Conservation (phyloP, 2,329 filamentous ascomycete genomes). For the Cadophora sp. region DNA sequence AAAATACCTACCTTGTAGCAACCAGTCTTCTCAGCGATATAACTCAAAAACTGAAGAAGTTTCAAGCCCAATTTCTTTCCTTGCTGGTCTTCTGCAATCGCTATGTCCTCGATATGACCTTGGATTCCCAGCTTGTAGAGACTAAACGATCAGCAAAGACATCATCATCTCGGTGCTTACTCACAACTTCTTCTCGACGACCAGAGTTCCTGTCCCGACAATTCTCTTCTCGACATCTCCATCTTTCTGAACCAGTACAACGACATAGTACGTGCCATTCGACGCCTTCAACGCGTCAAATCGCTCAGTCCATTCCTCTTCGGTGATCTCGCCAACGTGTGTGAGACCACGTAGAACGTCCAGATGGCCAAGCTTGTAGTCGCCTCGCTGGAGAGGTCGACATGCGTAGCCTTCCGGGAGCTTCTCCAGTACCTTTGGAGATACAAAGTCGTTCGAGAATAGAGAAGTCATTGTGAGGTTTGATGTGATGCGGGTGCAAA, state of each 20-base stretch:
- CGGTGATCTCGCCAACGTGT: slow-evolving; percentile 83
- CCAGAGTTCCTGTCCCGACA: slow-evolving; percentile 86
- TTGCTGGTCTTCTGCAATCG: slow-evolving; percentile 91
- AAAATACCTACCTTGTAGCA: slow-evolving; percentile 77
- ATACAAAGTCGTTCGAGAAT: slow-evolving; percentile 79
- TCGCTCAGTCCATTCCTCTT: slow-evolving; percentile 75
- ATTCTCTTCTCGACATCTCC: slow-evolving; percentile 66
- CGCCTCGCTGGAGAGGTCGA: slow-evolving; percentile 72
- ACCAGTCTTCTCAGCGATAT: slow-evolving; percentile 83
- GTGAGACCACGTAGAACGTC: slow-evolving; percentile 90
- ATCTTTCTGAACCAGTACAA: slow-evolving; percentile 76
- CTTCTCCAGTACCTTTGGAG: slow-evolving; percentile 70
- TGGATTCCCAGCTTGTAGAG: slow-evolving; percentile 83
- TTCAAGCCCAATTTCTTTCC: slow-evolving; percentile 93
- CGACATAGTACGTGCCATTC: slow-evolving; percentile 78
- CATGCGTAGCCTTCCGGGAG: slow-evolving; percentile 83
- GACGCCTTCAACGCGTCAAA: slow-evolving; percentile 78
- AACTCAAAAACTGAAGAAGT: slow-evolving; percentile 92
- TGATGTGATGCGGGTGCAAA: not conserved
- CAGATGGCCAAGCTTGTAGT: slow-evolving; percentile 83
- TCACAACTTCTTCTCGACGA: slow-evolving; percentile 94
- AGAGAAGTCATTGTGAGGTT: slow-evolving; percentile 51
- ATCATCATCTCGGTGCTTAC: slow-evolving; percentile 44
- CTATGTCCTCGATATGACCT: slow-evolving; percentile 97
- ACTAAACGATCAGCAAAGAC: slow-evolving; percentile 48